Evolutionary conservation across 345 rosid genomes (phyloP).

Genomic region (Hypericum perforatum): DNA sequence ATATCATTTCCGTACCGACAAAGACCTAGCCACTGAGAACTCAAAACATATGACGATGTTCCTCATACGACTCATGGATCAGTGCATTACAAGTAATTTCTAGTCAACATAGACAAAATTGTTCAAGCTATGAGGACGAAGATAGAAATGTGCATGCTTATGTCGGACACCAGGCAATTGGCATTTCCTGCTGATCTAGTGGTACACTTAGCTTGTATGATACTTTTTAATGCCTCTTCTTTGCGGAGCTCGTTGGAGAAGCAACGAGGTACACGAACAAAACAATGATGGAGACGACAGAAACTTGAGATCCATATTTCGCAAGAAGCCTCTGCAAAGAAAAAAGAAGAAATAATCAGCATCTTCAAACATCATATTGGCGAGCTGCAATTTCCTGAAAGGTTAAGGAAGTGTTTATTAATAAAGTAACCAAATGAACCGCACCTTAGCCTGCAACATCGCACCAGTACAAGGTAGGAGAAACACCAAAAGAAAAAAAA

Average conservation of each 20-base stretch:
- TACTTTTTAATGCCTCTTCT: slow-evolving; percentile 60
- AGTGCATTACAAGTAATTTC: too few relatives aligned
- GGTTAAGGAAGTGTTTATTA: not conserved
- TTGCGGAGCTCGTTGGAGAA: slow-evolving; percentile 60
- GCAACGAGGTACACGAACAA: slow-evolving; percentile 57
- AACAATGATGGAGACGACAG: slow-evolving; percentile 64
- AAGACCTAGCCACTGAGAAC: too few relatives aligned
- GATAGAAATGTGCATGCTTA: too few relatives aligned
- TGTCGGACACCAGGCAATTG: too few relatives aligned
- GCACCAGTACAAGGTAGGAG: slow-evolving; percentile 15
- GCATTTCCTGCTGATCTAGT: too few relatives aligned
- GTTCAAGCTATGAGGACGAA: too few relatives aligned
- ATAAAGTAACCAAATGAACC: slow-evolving; percentile 9
- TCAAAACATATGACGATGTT: too few relatives aligned
- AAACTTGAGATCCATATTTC: slow-evolving; percentile 73
- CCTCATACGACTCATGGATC: too few relatives aligned
- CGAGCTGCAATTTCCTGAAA: not conserved
- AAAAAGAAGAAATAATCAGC: not conserved
- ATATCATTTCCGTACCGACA: too few relatives aligned
- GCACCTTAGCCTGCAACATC: slow-evolving; percentile 78
- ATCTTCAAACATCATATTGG: not conserved
- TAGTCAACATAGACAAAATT: too few relatives aligned
- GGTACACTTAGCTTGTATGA: too few relatives aligned
- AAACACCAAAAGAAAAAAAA: slow-evolving; percentile 31
- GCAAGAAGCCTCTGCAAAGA: slow-evolving; percentile 67